Base-by-base conservation (phyloP, 164 flowering plant species). In the Vitis vinifera region DNA sequence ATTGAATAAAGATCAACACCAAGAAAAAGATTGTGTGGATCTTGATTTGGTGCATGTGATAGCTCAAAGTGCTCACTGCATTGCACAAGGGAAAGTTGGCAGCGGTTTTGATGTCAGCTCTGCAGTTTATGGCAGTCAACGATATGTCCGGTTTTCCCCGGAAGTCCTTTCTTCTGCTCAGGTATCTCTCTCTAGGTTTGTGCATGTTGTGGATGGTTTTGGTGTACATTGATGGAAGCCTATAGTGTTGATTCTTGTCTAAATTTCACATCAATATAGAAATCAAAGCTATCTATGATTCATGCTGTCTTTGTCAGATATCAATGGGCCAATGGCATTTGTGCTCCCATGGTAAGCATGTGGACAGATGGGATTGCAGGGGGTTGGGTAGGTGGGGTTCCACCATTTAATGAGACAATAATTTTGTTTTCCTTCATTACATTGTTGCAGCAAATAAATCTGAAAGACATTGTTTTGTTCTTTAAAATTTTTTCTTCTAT, bases 31-130 rank as follows among this genome's bases (percentile, higher is more conserved):
- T 9, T 65, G 14, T 57, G 29, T 59, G 30, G 91, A 86, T 76
- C 88, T 96, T 74, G 97, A 96, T 82, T 30, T 90, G 64, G 91
- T 96, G 66, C 99, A 96, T 78, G 70, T 83, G 52, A 88, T 93
- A 63, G 93, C 99, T 65, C 99, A 96, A 84, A 89, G 83, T 79
- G 92, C 97, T 61, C 99, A 96, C 67, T 96, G 98, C 71, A 81
- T 96, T 68, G 99, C 99, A 30, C 99, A 96, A 81, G 99, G 99
- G 73, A 96, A 96, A 78, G 95, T 96, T 63, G 99, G 99, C 52
- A 96, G 99, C 82, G 99, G 99, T 9, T 96, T 96, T 88, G 99
- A 96, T 86, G 98, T 96, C 78, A 91, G 98, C 73, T 86, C 96
- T 81, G 98, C 97, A 55, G 98, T 96, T 75, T 96, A 88, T 86